These are phyloP conservation scores for Jaminaea rosea DNA, from an alignment of 1,284 basidiomycete species.

Conservation along the genomic window DNA sequence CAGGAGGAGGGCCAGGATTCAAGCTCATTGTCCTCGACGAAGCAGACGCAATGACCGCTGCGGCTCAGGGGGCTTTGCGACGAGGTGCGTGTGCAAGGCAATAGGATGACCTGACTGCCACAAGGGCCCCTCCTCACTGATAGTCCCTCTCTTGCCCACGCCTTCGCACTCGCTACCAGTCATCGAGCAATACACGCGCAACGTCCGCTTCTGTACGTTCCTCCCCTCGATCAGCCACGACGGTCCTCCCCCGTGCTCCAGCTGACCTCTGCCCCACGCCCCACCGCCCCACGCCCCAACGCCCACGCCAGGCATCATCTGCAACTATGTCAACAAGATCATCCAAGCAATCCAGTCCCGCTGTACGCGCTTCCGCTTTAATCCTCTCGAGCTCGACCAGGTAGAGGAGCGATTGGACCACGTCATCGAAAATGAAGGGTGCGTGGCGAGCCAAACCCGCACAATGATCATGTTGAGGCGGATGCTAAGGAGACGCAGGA, in stretches of 20 bases:
- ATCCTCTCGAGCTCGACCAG: slow-evolving; percentile 77
- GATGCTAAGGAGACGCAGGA: too few species aligned
- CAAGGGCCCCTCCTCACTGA: neutral
- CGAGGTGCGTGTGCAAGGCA: slow-evolving; percentile 52
- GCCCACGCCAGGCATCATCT: too few species aligned
- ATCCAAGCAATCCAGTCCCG: slow-evolving; percentile 96
- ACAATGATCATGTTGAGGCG: too few species aligned
- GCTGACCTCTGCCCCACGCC: too few species aligned
- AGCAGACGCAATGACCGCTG: slow-evolving; percentile 99
- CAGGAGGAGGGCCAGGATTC: slow-evolving; percentile 60
- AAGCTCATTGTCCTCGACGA: slow-evolving; percentile 98
- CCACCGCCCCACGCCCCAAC: too few species aligned
- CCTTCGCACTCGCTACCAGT: slow-evolving; percentile 51
- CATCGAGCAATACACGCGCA: slow-evolving; percentile 97
- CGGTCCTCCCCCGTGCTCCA: too few species aligned
- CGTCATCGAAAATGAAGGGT: slow-evolving; percentile 81
- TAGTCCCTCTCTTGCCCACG: neutral
- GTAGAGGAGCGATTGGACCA: slow-evolving; percentile 71
- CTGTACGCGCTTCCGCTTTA: slow-evolving; percentile 89
- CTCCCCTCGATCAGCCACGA: too few species aligned
- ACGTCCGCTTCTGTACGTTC: slow-evolving; percentile 98
- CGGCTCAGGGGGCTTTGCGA: slow-evolving; percentile 88
- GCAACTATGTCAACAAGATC: slow-evolving; percentile 99
- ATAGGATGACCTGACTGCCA: neutral
- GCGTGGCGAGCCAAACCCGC: slow-evolving; percentile 33